These are phyloP conservation scores for Catenaria anguillulae DNA, from an alignment of 371 early-diverging fungal species.

Conservation along the genomic window DNA sequence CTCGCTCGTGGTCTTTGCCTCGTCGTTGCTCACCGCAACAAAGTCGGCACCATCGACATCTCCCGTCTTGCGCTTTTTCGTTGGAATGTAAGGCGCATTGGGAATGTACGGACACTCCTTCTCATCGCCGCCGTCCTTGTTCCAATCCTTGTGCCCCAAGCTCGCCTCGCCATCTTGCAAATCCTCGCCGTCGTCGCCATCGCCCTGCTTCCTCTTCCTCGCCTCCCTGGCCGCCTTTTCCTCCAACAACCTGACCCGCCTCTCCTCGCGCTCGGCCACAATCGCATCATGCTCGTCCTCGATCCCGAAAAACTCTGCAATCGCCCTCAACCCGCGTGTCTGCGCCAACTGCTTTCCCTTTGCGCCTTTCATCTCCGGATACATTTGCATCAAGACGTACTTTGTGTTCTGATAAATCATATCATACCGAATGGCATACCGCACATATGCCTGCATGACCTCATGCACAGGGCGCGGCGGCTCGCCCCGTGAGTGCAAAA, in stretches of 20 bases:
- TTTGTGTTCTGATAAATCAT: constrained; percentile 71
- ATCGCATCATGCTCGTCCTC: constrained; percentile 23
- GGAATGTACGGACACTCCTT: constrained; percentile 18
- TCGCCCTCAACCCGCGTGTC: constrained; percentile 31
- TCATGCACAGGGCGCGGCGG: constrained; percentile 36
- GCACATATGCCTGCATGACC: constrained; percentile 46
- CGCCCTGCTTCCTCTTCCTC: not conserved
- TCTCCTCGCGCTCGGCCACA: constrained; percentile 17
- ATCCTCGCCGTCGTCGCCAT: constrained; percentile 11
- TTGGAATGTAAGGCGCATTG: constrained; percentile 11
- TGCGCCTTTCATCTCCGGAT: constrained; percentile 33
- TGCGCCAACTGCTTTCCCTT: constrained; percentile 28
- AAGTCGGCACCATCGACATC: too few species aligned
- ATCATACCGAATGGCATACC: constrained; percentile 42
- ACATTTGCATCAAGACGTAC: constrained; percentile 75
- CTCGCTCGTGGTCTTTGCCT: too few species aligned
- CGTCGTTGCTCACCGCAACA: too few species aligned
- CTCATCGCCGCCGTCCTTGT: constrained; percentile 12
- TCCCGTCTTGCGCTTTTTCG: constrained; percentile 4
- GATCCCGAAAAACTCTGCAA: constrained; percentile 31
- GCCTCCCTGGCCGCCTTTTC: not conserved
- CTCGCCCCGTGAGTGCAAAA: constrained; percentile 41
- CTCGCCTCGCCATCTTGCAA: not conserved
- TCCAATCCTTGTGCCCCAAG: not conserved
- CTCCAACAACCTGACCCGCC: constrained; percentile 10